These are phyloP conservation scores for Jaltomata sinuosa DNA, from an alignment of 257 asterid species.

Conservation along the genomic window DNA sequence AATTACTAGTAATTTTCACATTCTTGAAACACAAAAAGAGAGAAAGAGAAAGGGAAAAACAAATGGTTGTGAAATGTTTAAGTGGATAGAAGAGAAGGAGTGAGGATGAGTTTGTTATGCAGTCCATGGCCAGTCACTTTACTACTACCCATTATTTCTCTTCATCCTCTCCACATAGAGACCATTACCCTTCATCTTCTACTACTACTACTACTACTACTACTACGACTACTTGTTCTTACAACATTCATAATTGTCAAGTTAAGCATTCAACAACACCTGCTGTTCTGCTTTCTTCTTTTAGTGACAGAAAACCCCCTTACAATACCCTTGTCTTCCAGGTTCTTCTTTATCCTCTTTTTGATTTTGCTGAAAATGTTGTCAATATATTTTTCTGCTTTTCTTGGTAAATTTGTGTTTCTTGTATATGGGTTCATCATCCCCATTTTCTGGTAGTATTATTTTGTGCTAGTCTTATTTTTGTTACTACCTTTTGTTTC, in stretches of 20 bases:
- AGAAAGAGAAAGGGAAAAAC: background rate
- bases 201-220: no score
- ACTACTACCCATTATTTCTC: conserved; percentile 24
- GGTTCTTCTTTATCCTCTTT: conserved; percentile 23
- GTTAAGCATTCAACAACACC: conserved; percentile 32
- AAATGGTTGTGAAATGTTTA: conserved; percentile 3
- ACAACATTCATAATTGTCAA: conserved; percentile 19
- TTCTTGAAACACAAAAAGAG: background rate
- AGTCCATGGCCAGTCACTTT: conserved; percentile 46
- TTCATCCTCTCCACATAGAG: no score
- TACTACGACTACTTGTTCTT: no score
- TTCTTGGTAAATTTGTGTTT: background rate
- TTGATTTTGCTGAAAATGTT: background rate
- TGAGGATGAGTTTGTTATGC: conserved; percentile 50
- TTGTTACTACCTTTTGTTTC: no score
- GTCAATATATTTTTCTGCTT: background rate
- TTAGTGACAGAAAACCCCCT: conserved; percentile 32
- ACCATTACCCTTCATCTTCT: no score
- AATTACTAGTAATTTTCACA: conserved; percentile 1
- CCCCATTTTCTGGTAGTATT: no score
- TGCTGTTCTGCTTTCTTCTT: conserved; percentile 23
- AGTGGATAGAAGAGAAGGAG: conserved; percentile 1
- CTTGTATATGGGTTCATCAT: background rate
- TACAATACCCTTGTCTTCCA: conserved; percentile 67
- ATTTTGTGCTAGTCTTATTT: no score